Conservation (phyloP, 257 asterid species). For the Ajuga chamaepitys region DNA sequence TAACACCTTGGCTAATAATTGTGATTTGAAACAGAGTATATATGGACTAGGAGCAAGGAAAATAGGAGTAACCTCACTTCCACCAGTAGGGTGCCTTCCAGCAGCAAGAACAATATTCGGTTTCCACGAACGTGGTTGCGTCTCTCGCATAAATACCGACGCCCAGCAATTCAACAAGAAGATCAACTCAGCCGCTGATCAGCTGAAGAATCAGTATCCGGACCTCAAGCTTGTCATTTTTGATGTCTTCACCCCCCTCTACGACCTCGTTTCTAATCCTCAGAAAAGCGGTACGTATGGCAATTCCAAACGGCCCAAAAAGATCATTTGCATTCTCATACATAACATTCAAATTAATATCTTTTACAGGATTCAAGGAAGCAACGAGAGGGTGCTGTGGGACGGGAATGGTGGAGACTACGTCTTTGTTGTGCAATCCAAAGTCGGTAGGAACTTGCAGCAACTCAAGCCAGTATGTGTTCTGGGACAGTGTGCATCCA, state of each 20-base stretch:
- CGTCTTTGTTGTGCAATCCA: conserved; percentile 64
- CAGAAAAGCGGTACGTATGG: conserved; percentile 49
- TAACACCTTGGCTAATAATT: neutral
- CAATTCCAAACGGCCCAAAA: neutral
- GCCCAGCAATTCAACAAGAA: conserved; percentile 76
- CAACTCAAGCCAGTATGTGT: conserved; percentile 72
- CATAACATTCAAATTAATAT: neutral
- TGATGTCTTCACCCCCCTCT: conserved; percentile 72
- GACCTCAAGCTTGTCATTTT: conserved; percentile 64
- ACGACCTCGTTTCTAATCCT: conserved; percentile 59
- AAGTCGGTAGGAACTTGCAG: conserved; percentile 68
- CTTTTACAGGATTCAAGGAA: conserved; percentile 56
- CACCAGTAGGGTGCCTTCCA: conserved; percentile 92
- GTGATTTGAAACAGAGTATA: conserved; percentile 34
- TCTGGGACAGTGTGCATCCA: conserved; percentile 98
- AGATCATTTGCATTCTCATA: neutral
- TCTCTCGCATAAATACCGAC: conserved; percentile 55
- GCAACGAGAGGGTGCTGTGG: conserved; percentile 84
- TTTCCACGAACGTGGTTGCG: conserved; percentile 63
- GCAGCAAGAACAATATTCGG: conserved; percentile 81
- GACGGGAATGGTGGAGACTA: conserved; percentile 79
- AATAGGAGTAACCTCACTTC: conserved; percentile 88
- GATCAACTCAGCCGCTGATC: conserved; percentile 54
- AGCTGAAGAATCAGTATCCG: conserved; percentile 60
- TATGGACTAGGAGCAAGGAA: conserved; percentile 80